Base-by-base conservation (phyloP, 352 stramenopile species). In the Globisporangium nunn region DNA sequence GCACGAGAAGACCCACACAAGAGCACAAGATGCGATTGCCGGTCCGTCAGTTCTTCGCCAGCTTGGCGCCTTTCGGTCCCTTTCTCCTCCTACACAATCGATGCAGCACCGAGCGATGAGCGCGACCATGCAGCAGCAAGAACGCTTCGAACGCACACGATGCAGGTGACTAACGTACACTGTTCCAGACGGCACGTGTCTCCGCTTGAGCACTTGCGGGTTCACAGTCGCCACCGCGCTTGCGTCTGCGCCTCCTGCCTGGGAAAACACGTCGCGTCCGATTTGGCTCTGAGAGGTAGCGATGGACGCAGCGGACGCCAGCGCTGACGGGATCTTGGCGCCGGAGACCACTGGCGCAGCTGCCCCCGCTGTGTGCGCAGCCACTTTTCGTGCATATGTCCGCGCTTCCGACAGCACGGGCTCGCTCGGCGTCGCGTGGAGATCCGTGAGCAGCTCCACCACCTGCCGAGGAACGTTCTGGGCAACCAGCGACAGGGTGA, bases 21-120 rank as follows among this genome's bases (percentile, higher is more conserved):
- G 33, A 1, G 33, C 33, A 37, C 33, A 37, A 5, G 33, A 0
- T 11, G 28, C 43, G 43, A 5, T 8, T 5, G 17, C 17, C 2
- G 3, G 11, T 4, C 37, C 28, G 33, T 68, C 72, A 83, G 44
- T 69, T 68, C 48, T 84, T 87, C 6, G 63, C 65, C 17, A 87
- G 58, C 46, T 81, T 89, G 18, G 78, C 76, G 17, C 76, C 78
- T 51, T 67, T 67, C 7, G 72, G 64, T 0, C 66, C 75, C 57
- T 80, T 85, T 18, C 74, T 61, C 49, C 72, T 62, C 57, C 75
- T 88, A 30, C 49, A 58, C 61, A 15, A 23, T 23, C 23, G 23
- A 23, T 23, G 23, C 23, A 23, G 23, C 23, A 23, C 23, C 15
- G 52, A 35, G 45, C 44, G 23, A 35, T 50, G 6, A 43, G 18